phyloP scores from a whole-genome alignment of 2,329 filamentous ascomycete genomes.

The Cephalotrichum gorgonifer region DNA sequence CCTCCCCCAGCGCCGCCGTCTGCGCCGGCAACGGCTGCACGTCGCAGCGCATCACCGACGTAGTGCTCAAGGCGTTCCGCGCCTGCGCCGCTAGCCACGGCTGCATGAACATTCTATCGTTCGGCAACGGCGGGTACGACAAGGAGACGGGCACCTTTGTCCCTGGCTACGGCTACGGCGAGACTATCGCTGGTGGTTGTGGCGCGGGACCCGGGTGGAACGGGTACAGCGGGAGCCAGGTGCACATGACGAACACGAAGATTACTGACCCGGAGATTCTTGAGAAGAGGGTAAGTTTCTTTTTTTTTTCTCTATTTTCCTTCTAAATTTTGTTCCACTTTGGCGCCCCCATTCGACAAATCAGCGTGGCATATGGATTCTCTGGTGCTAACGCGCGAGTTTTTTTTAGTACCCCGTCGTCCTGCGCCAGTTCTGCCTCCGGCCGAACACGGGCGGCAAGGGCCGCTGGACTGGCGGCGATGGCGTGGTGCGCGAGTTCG shows the following conservation, averaged over 20 bases:
- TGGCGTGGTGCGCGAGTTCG: slow-evolving; percentile 68
- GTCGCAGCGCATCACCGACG: slow-evolving; percentile 70
- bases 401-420: slow-evolving; percentile 35
- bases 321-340: too few species aligned
- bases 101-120: slow-evolving; percentile 77
- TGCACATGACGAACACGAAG: slow-evolving; percentile 78
- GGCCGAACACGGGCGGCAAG: slow-evolving; percentile 50
- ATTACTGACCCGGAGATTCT: slow-evolving; percentile 76
- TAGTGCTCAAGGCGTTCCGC: slow-evolving; percentile 69
- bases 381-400: slow-evolving; percentile 29
- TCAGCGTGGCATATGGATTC: not conserved
- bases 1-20: slow-evolving; percentile 67
- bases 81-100: slow-evolving; percentile 73
- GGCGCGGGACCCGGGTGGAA: slow-evolving; percentile 66
- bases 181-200: slow-evolving; percentile 70
- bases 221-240: slow-evolving; percentile 67
- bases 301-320: not conserved
- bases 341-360: too few species aligned
- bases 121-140: slow-evolving; percentile 40
- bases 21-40: slow-evolving; percentile 79
- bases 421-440: slow-evolving; percentile 57
- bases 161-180: slow-evolving; percentile 72
- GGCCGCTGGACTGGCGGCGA: slow-evolving; percentile 65
- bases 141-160: slow-evolving; percentile 35
- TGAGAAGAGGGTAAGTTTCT: slow-evolving; percentile 51